Conservation (phyloP, 1,284 basidiomycete genomes). For the Psilocybe mexicana region DNA sequence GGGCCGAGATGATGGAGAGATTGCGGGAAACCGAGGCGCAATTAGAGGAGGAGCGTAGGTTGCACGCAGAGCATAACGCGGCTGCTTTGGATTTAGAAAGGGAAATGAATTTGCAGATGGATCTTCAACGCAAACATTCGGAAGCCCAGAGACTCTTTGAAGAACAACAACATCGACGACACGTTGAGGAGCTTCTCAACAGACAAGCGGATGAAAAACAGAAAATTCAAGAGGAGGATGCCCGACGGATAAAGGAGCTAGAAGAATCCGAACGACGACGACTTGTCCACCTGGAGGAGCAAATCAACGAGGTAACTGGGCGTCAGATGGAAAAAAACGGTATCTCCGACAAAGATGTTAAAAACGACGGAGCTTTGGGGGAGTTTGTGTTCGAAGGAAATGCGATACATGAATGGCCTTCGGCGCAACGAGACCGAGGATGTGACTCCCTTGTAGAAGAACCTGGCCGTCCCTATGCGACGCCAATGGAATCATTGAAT, state of each 20-base stretch:
- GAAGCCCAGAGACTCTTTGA: conserved; percentile 21
- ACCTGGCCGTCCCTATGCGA: not conserved
- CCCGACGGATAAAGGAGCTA: conserved; percentile 5
- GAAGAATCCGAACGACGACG: conserved; percentile 7
- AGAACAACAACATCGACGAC: conserved; percentile 10
- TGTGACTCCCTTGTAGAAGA: not conserved
- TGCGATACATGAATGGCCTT: not conserved
- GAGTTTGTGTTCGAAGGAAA: not conserved
- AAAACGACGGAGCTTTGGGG: no score
- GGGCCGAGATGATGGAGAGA: conserved; percentile 34
- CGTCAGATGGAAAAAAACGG: no score
- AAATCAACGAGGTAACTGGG: not conserved
- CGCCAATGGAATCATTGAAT: not conserved
- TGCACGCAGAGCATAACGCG: conserved; percentile 30
- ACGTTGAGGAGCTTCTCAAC: conserved; percentile 10
- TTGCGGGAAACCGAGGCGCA: conserved; percentile 36
- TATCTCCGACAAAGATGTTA: no score
- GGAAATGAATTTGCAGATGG: conserved; percentile 18
- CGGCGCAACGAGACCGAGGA: not conserved
- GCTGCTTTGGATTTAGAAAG: conserved; percentile 25
- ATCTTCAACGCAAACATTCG: conserved; percentile 12
- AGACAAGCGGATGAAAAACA: conserved; percentile 15
- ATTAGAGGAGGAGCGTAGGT: conserved; percentile 34
- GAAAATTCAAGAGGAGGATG: conserved; percentile 12
- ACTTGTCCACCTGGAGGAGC: no score